phyloP scores from a whole-genome alignment of 495 filamentous ascomycete genomes.

The Neohortaea acidophila region DNA sequence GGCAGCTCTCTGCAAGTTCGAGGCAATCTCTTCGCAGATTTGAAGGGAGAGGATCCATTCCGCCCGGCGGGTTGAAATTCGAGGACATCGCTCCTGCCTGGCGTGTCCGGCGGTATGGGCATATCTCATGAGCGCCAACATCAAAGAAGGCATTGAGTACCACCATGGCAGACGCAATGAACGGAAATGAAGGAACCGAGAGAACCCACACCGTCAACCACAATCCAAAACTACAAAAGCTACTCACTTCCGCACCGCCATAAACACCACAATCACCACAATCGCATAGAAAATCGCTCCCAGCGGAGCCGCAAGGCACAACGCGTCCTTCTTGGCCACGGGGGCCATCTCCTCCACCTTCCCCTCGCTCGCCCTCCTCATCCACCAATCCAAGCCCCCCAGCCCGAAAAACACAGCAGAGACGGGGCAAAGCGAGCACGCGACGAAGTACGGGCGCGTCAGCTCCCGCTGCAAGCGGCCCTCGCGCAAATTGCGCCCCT shows the following conservation, averaged over 20 bases:
- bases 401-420: constrained; percentile 9
- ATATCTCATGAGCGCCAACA: too few species aligned
- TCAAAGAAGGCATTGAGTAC: too few species aligned
- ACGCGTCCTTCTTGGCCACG: constrained; percentile 4
- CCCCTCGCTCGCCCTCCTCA: not conserved
- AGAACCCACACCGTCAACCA: too few species aligned
- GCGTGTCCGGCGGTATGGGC: too few species aligned
- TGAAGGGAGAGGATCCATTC: too few species aligned
- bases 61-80: too few species aligned
- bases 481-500: not conserved
- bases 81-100: too few species aligned
- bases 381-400: constrained; percentile 2
- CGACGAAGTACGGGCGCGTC: not conserved
- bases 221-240: not conserved
- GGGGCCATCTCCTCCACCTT: constrained; percentile 6
- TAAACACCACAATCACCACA: not conserved
- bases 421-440: constrained; percentile 1
- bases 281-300: constrained; percentile 2
- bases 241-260: not conserved
- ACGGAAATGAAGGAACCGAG: too few species aligned
- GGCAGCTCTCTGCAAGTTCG: too few species aligned
- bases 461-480: constrained; percentile 1
- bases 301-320: constrained; percentile 3
- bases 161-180: too few species aligned
- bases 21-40: too few species aligned